phyloP scores from a whole-genome alignment of 345 rosid species.

The Camelina neglecta region DNA sequence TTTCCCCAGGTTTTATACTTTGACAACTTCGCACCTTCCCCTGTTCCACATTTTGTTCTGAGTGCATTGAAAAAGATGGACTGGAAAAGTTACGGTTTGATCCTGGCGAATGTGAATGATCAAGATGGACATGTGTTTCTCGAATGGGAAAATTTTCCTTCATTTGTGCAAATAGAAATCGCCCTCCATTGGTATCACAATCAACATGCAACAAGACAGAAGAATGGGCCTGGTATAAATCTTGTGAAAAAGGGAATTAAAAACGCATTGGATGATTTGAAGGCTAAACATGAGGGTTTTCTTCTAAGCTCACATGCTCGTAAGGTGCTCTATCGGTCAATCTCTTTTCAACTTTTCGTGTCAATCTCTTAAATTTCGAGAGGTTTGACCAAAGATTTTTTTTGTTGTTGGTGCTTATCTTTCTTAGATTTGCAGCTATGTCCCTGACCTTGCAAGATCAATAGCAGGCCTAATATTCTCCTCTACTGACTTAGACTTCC shows the following conservation, averaged over 20 bases:
- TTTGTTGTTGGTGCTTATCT: background rate
- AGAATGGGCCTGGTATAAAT: constrained; percentile 48
- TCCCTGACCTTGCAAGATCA: constrained; percentile 89
- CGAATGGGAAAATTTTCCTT: constrained; percentile 75
- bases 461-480: constrained; percentile 75
- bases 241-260: constrained; percentile 68
- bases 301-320: constrained; percentile 75
- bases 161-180: constrained; percentile 57
- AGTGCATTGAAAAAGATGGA: constrained; percentile 66
- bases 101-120: constrained; percentile 51
- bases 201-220: constrained; percentile 67
- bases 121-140: constrained; percentile 54
- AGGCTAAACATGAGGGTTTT: constrained; percentile 69
- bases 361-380: constrained; percentile 2
- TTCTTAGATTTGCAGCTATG: constrained; percentile 72
- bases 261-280: constrained; percentile 78
- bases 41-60: constrained; percentile 54
- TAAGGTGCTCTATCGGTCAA: constrained; percentile 54
- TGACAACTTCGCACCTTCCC: constrained; percentile 66
- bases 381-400: constrained; percentile 9
- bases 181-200: constrained; percentile 71
- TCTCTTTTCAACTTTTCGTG: background rate
- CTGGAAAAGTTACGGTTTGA: constrained; percentile 91
- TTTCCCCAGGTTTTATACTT: constrained; percentile 73
- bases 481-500: constrained; percentile 69